phyloP scores from a whole-genome alignment of 805 yeast genomes.

The Sugiyamaella floridensis region DNA sequence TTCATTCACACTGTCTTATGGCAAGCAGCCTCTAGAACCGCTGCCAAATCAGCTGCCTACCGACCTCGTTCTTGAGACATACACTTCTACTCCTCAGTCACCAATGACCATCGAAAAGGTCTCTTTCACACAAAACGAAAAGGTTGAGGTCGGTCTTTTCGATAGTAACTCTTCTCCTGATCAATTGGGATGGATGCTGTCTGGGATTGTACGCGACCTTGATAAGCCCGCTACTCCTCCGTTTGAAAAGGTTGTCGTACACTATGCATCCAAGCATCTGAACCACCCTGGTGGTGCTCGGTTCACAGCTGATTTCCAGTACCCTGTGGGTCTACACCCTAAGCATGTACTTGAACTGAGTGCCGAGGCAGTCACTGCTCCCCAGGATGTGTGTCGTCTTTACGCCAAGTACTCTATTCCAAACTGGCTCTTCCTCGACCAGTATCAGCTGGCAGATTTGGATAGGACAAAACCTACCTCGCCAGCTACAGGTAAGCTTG shows the following conservation, averaged over 20 bases:
- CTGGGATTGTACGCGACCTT: constrained; percentile 16
- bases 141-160: constrained; percentile 20
- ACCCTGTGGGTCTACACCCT: constrained; percentile 24
- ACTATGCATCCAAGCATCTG: constrained; percentile 11
- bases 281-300: background rate
- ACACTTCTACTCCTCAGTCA: background rate
- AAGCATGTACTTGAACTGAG: constrained; percentile 13
- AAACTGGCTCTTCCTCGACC: constrained; percentile 44
- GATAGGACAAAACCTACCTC: constrained; percentile 22
- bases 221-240: constrained; percentile 5
- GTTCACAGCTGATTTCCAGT: constrained; percentile 14
- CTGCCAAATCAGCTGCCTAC: constrained; percentile 7
- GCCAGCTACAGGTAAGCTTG: constrained; percentile 26
- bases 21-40: constrained; percentile 14
- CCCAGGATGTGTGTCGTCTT: constrained; percentile 35
- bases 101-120: background rate
- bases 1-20: constrained; percentile 16
- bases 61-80: constrained; percentile 23
- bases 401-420: constrained; percentile 42
- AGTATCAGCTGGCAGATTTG: constrained; percentile 42
- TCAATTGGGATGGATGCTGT: constrained; percentile 13
- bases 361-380: constrained; percentile 11
- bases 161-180: constrained; percentile 6
- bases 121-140: constrained; percentile 2
- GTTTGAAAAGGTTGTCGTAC: constrained; percentile 15